Percentiles rank a stretch among this genome's conserved stretches.
phyloP scores from a whole-genome alignment of 148 eudicot genomes.

The Rhododendron simsii region DNA sequence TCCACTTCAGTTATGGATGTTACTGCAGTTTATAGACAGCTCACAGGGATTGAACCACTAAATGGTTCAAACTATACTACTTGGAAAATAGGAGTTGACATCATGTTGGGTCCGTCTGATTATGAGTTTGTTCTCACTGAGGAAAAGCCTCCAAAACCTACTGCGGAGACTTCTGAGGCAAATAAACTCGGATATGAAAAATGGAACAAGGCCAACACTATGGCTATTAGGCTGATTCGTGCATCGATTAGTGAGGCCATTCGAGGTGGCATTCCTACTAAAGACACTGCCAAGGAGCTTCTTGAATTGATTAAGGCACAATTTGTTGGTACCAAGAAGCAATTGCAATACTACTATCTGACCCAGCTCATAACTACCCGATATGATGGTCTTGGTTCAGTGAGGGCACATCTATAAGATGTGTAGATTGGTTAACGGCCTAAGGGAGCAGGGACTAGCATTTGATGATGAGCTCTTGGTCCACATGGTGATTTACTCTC shows the following conservation, averaged over 20 bases:
- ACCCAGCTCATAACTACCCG: not conserved
- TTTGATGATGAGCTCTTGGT: not conserved
- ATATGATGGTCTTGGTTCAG: not conserved
- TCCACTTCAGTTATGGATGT: not conserved
- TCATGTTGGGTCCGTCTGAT: not conserved
- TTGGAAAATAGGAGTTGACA: not conserved
- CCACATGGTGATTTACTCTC: not conserved
- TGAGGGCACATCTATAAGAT: not conserved
- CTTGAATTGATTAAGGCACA: not conserved
- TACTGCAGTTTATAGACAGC: not conserved
- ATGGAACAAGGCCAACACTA: not conserved
- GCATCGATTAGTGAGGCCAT: not conserved
- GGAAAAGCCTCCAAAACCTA: not conserved
- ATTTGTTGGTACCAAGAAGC: not conserved
- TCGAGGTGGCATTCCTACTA: not conserved
- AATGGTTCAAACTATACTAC: not conserved
- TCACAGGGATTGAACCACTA: not conserved
- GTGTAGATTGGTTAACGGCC: not conserved
- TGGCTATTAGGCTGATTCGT: not conserved
- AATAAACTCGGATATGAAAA: not conserved
- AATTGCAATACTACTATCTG: not conserved
- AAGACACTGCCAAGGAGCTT: not conserved
- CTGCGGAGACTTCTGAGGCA: not conserved
- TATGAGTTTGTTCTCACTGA: not conserved
- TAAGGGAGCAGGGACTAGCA: not conserved